A percentile compares a stretch with the other conserved stretches of the same genome.
These are phyloP conservation scores for Nothomitra cinnamomea DNA, from an alignment of 2,329 filamentous ascomycete species.

Conservation along the genomic window DNA sequence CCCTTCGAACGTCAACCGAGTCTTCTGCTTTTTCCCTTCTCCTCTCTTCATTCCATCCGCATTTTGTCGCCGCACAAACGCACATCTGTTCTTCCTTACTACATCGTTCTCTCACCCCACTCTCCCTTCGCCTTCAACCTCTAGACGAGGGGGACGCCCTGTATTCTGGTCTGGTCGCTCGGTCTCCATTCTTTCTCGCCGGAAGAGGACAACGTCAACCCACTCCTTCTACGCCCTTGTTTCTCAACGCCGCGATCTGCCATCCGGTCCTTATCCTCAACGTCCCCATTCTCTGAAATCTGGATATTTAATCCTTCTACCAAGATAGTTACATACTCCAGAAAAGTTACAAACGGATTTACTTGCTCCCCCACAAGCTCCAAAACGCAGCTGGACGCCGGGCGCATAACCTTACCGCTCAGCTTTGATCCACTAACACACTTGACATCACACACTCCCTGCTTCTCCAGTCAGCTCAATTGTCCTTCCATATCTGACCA, in stretches of 20 bases:
- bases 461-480: background rate
- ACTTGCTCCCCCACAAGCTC: background rate
- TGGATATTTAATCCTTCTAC: background rate
- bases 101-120: slow-evolving; percentile 10
- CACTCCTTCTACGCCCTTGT: slow-evolving; percentile 7
- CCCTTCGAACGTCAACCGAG: slow-evolving; percentile 4
- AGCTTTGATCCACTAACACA: background rate
- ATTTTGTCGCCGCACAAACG: background rate
- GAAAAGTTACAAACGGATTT: background rate
- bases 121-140: slow-evolving; percentile 4
- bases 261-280: slow-evolving; percentile 4
- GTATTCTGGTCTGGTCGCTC: slow-evolving; percentile 2
- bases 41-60: slow-evolving; percentile 7
- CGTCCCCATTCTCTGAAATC: background rate
- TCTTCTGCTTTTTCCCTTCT: slow-evolving; percentile 27
- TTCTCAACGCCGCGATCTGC: slow-evolving; percentile 8
- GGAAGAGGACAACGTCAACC: slow-evolving; percentile 10
- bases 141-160: slow-evolving; percentile 3
- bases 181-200: slow-evolving; percentile 11
- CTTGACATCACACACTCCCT: background rate
- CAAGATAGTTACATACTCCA: background rate
- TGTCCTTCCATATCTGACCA: too few species aligned
- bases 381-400: background rate
- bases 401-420: background rate
- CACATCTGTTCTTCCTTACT: slow-evolving; percentile 9